Evolutionary conservation across 129 eudicot species (phyloP).

Genomic region (Saussurea involucrata): DNA sequence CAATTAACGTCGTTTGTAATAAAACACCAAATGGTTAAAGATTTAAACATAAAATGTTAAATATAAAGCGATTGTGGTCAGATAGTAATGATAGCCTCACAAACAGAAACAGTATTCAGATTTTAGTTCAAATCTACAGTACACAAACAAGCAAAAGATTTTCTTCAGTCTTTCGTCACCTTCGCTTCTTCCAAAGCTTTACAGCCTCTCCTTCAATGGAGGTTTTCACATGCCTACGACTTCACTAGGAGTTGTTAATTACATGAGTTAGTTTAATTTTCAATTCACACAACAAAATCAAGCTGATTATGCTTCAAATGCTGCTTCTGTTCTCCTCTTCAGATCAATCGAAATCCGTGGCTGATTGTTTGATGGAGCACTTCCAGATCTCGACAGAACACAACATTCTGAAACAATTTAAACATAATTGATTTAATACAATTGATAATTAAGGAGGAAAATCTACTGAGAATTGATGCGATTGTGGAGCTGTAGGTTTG

Average conservation of each 20-base stretch:
- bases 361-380: conserved; percentile 39
- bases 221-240: background rate
- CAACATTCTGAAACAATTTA: conserved; percentile 27
- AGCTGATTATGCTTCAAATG: conserved; percentile 27
- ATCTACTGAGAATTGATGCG: background rate
- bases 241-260: background rate
- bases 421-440: background rate
- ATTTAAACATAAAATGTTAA: background rate
- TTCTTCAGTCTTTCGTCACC: background rate
- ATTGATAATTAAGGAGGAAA: background rate
- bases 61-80: background rate
- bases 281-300: background rate
- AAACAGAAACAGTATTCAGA: background rate
- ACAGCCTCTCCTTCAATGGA: background rate
- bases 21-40: background rate
- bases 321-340: conserved; percentile 40
- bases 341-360: background rate
- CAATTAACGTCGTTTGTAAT: background rate
- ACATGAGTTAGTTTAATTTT: conserved; percentile 2
- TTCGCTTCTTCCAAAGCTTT: background rate
- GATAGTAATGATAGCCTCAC: background rate
- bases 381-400: conserved; percentile 48
- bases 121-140: background rate
- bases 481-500: background rate
- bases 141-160: background rate